Evolutionary conservation across 2,329 filamentous ascomycete genomes (phyloP).

Genomic region (Nakataea oryzae): DNA sequence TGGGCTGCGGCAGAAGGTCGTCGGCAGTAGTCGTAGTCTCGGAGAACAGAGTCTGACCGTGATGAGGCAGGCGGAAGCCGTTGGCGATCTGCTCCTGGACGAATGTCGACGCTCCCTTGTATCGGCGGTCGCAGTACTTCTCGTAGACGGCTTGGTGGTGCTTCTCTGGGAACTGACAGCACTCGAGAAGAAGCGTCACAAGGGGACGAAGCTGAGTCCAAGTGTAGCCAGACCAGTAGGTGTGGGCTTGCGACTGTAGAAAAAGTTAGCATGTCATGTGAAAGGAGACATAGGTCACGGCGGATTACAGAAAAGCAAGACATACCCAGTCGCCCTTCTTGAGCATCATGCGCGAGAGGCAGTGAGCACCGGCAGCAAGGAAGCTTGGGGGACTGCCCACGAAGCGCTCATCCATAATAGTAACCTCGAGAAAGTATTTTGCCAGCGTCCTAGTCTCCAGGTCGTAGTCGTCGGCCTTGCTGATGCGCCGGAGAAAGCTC

Average conservation of each 20-base stretch:
- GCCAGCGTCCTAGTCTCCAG: conserved; percentile 88
- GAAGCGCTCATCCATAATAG: conserved; percentile 96
- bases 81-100: conserved; percentile 65
- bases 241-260: conserved; percentile 63
- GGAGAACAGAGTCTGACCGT: conserved; percentile 16
- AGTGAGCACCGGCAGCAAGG: conserved; percentile 83
- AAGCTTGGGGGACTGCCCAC: conserved; percentile 87
- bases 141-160: conserved; percentile 85
- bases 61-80: conserved; percentile 41
- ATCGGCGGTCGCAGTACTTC: conserved; percentile 82
- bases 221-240: conserved; percentile 91
- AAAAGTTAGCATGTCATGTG: not conserved
- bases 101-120: conserved; percentile 72
- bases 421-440: conserved; percentile 96
- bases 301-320: conserved; percentile 10
- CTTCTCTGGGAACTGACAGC: conserved; percentile 68
- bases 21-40: not conserved
- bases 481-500: conserved; percentile 96
- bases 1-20: not conserved
- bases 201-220: conserved; percentile 72
- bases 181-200: conserved; percentile 71
- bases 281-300: no score
- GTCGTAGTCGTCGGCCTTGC: conserved; percentile 97
- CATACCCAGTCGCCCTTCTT: conserved; percentile 90
- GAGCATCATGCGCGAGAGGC: conserved; percentile 77